Evolutionary conservation across 2,329 filamentous ascomycete genomes (phyloP), one percentile per base, ranked within the genome.

Genomic region (Aspergillus unguis): DNA sequence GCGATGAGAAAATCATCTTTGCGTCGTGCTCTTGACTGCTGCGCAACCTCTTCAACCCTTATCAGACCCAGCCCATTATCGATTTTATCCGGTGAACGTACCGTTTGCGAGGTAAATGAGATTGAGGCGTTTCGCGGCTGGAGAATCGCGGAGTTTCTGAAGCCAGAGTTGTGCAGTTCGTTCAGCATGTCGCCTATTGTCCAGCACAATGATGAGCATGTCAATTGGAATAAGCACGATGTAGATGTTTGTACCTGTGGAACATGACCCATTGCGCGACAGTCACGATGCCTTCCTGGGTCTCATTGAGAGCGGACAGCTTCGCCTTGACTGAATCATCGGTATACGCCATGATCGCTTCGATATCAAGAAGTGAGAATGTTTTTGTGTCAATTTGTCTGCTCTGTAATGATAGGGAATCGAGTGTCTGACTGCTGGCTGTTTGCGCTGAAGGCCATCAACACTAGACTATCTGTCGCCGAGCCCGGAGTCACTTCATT

Each of bases 241-340:
- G 23, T 8, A 26, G 8, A 3, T 23, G 33, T 35, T 44, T 41
- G 49, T 52, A 95, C 91, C 91, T 87, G 75, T 99, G 92, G 71
- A 99, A 99, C 87, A 99, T 95, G 57, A 99, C 94, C 95, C 95
- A 99, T 85, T 97, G 92, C 53, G 94, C 91, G 57, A 95, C 92
- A 33, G 90, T 92, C 56, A 95, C 85, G 67, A 99, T 97, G 74
- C 91, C 95, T 70, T 99, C 94, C 71, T 99, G 92, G 8, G 91
- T 95, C 75, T 99, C 95, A 73, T 96, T 96, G 57, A 99, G 83
- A 38, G 91, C 90, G 31, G 92, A 95, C 49, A 99, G 86, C 77
- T 96, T 96, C 49, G 92, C 90, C 71, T 92, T 85, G 51, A 99
- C 91, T 43, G 91, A 89, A 76, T 99, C 94, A 74, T 97, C 92